Conservation (phyloP, 805 yeast genomes). For the Sugiyamaella mastotermitis region DNA sequence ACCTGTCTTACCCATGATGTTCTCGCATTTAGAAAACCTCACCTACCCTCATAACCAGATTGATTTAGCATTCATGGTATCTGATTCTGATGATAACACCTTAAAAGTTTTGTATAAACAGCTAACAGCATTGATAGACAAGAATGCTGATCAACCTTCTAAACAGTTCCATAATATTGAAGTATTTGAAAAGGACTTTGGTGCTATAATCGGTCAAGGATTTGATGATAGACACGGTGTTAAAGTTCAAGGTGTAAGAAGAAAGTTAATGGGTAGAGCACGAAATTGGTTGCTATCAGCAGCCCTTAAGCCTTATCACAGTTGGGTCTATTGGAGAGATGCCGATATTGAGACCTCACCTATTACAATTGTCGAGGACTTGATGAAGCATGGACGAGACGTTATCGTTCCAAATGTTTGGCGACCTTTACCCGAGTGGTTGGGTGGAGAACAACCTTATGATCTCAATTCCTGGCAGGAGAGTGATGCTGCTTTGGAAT, state of each 20-base stretch:
- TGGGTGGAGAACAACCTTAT: constrained; percentile 88
- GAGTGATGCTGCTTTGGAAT: constrained; percentile 56
- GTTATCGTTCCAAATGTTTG: constrained; percentile 96
- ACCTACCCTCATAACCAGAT: constrained; percentile 76
- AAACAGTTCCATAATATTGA: constrained; percentile 74
- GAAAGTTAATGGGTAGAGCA: constrained; percentile 93
- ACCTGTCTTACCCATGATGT: constrained; percentile 78
- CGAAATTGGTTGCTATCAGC: constrained; percentile 89
- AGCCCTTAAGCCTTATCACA: constrained; percentile 84
- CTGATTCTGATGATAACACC: constrained; percentile 84
- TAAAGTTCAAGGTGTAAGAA: constrained; percentile 90
- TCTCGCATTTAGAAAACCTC: constrained; percentile 67
- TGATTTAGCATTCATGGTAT: constrained; percentile 73
- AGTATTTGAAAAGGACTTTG: constrained; percentile 86
- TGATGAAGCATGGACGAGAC: constrained; percentile 87
- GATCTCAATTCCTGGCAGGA: constrained; percentile 97
- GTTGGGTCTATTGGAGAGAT: constrained; percentile 97
- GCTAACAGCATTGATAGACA: constrained; percentile 33
- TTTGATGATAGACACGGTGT: constrained; percentile 93
- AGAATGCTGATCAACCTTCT: constrained; percentile 41
- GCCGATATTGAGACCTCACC: constrained; percentile 95
- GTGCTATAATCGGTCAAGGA: constrained; percentile 88
- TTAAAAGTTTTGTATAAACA: constrained; percentile 53
- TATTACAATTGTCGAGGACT: constrained; percentile 75
- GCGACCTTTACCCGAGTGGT: constrained; percentile 91